Base-by-base conservation (phyloP, 2,329 filamentous ascomycete genomes). In the Aspergillus nomiae region DNA sequence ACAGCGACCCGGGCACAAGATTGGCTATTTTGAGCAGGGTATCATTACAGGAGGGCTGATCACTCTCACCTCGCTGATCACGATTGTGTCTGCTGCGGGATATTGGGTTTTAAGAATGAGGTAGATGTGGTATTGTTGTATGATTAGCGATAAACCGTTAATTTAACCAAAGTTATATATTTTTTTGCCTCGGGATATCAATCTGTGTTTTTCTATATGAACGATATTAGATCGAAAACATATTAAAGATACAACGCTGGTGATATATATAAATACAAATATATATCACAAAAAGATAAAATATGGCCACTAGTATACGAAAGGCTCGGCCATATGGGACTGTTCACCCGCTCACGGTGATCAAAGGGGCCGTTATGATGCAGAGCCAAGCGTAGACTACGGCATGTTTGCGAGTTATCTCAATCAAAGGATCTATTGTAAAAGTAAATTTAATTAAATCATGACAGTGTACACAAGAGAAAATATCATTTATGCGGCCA, bases 11-110 rank as follows among this genome's bases (percentile, higher is more conserved):
- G 81, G 59, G 43, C 66, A 62, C 63, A 74, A 53, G 54, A 67
- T 83, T 32, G 83, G 82, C 0, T 84, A 83, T 71, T 85, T 85
- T 64, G 81, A 84, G 63, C 79, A 82, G 62, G 83, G 81, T 0
- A 75, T 84, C 38, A 67, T 84, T 4, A 73, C 71, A 4, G 73
- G 73, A 1, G 70, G 67, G 0, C 54, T 69, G 8, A 63, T 74
- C 19, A 69, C 67, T 0, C 54, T 73, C 10, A 63, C 63, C 43
- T 71, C 70, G 1, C 36, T 74, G 7, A 54, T 73, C 12, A 70
- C 66, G 8, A 65, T 64, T 1, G 58, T 72, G 4, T 67, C 65
- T 19, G 69, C 70, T 6, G 46, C 73, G 58, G 72, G 72, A 5
- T 72, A 70, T 41, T 74, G 50, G 50, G 30, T 2, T 10, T n/a